Conservation (phyloP, 23 red algal species). For the Gracilaria domingensis region DNA sequence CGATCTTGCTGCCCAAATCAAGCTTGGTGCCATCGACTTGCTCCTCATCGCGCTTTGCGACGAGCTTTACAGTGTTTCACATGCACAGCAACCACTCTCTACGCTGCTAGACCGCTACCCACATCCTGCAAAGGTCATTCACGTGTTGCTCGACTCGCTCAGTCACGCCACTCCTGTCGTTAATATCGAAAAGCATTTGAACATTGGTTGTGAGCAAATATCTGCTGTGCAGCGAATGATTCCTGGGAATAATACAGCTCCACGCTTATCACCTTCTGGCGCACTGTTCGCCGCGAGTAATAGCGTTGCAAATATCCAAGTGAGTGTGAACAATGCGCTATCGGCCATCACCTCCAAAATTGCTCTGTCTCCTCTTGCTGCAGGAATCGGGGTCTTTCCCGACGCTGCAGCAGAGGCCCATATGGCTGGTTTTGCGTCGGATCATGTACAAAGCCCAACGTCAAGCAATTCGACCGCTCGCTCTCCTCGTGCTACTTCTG, state of each 20-base stretch:
- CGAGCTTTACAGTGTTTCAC: constrained; percentile 13
- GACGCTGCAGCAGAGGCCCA: constrained; percentile 6
- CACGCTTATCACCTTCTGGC: constrained; percentile 8
- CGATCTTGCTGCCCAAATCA: constrained; percentile 14
- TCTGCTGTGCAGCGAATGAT: not conserved
- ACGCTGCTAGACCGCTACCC: constrained; percentile 6
- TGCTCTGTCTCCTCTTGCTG: constrained; percentile 1
- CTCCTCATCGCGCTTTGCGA: constrained; percentile 18
- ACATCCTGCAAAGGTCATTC: constrained; percentile 15
- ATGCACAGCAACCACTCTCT: constrained; percentile 20
- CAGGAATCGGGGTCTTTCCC: constrained; percentile 10
- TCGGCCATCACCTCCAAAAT: constrained; percentile 19
- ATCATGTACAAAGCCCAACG: not conserved
- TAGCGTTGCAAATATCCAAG: constrained; percentile 5
- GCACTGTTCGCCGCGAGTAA: constrained; percentile 5
- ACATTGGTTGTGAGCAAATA: constrained; percentile 25
- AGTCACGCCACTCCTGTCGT: not conserved
- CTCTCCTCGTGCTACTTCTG: not conserved
- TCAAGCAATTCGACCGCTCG: not conserved
- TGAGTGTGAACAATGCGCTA: constrained; percentile 19
- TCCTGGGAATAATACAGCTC: not conserved
- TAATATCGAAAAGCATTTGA: constrained; percentile 10
- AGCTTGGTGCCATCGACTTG: constrained; percentile 5
- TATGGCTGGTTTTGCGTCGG: not conserved
- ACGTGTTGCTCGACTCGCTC: constrained; percentile 7